These are phyloP conservation scores for Trichophyton simii DNA, from an alignment of 2,329 filamentous ascomycete genomes.

Conservation along the genomic window DNA sequence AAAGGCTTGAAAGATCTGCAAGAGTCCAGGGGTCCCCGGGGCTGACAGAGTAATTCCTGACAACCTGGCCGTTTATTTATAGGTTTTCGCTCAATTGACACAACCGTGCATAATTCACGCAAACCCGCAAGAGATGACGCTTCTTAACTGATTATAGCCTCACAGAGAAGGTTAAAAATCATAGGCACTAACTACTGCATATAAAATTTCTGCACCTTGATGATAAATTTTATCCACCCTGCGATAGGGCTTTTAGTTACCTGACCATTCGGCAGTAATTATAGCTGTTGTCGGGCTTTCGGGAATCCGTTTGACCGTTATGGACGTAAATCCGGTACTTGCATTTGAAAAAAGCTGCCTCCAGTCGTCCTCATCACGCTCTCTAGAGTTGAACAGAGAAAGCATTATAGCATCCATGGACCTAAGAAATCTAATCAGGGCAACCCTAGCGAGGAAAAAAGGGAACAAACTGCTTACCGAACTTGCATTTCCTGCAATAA, in stretches of 20 bases:
- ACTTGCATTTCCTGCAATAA: too few relatives aligned
- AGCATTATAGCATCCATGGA: conserved; percentile 29
- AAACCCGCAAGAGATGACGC: neutral
- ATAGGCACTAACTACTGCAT: neutral
- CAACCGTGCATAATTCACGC: neutral
- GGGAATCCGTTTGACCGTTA: neutral
- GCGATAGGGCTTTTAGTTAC: neutral
- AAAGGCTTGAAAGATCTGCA: neutral
- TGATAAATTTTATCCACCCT: neutral
- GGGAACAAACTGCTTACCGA: too few relatives aligned
- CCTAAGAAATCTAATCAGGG: neutral
- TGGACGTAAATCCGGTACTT: neutral
- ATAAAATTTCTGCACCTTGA: neutral
- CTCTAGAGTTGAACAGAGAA: conserved; percentile 40
- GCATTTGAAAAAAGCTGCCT: neutral
- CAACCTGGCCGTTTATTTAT: neutral
- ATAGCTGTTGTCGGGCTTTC: neutral
- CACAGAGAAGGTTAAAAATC: neutral
- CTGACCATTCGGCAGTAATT: neutral
- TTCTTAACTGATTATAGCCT: neutral
- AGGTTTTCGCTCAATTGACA: neutral
- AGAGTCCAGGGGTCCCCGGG: neutral
- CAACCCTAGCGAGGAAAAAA: too few relatives aligned
- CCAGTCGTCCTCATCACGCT: conserved; percentile 39
- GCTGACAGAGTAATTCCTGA: neutral